These are phyloP conservation scores for Aspergillus niger DNA, from an alignment of 2,329 filamentous ascomycete species.

Conservation along the genomic window DNA sequence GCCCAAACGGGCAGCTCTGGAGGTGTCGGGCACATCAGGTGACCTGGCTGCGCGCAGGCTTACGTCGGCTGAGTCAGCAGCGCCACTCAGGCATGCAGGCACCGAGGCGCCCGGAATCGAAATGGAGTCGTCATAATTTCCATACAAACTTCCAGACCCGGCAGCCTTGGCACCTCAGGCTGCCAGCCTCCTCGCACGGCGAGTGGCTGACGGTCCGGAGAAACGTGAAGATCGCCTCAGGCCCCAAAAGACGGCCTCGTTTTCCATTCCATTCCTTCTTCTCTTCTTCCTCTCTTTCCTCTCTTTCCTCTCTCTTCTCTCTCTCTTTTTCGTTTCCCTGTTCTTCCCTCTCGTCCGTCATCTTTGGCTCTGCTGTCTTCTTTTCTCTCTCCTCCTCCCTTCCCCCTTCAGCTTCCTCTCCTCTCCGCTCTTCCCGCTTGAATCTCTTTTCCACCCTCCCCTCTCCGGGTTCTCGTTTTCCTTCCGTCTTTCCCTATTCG, in stretches of 20 bases:
- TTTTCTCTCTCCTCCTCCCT: slow-evolving; percentile 13
- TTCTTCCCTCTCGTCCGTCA: slow-evolving; percentile 25
- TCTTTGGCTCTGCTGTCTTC: slow-evolving; percentile 23
- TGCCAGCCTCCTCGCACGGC: slow-evolving; percentile 14
- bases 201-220: slow-evolving; percentile 25
- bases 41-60: not conserved
- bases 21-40: not conserved
- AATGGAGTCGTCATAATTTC: slow-evolving; percentile 3
- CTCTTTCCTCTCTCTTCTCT: slow-evolving; percentile 34
- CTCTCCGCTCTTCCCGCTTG: slow-evolving; percentile 20
- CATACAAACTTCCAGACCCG: not conserved
- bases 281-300: slow-evolving; percentile 33
- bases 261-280: slow-evolving; percentile 44
- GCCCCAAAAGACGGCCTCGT: slow-evolving; percentile 34
- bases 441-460: slow-evolving; percentile 8
- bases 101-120: not conserved
- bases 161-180: slow-evolving; percentile 24
- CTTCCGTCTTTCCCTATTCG: not conserved
- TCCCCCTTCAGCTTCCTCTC: slow-evolving; percentile 21
- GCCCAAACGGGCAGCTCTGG: no score
- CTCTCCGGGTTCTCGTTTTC: slow-evolving; percentile 13
- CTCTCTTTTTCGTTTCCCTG: slow-evolving; percentile 22
- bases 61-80: slow-evolving; percentile 1
- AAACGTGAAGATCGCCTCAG: slow-evolving; percentile 30
- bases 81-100: slow-evolving; percentile 17